These are phyloP conservation scores for Epichloe uncinata DNA, from an alignment of 2,329 filamentous ascomycete genomes.

Conservation along the genomic window DNA sequence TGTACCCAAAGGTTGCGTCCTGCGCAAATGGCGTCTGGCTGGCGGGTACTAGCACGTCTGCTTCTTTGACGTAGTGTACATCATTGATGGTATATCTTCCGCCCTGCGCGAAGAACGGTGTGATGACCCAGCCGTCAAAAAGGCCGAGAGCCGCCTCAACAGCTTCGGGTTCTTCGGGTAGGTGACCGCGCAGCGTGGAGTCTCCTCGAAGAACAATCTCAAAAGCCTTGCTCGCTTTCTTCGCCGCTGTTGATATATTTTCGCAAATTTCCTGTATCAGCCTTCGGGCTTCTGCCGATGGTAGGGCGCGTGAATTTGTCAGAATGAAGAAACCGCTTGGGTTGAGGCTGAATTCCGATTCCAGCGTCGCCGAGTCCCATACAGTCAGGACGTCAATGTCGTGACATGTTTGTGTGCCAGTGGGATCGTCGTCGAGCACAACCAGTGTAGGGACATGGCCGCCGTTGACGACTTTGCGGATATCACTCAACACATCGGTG, in stretches of 20 bases:
- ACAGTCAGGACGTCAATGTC: constrained; percentile 40
- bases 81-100: constrained; percentile 40
- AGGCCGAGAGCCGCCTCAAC: constrained; percentile 33
- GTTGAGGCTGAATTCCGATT: constrained; percentile 27
- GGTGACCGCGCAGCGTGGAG: constrained; percentile 41
- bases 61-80: constrained; percentile 44
- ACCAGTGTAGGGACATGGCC: constrained; percentile 22
- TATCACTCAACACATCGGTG: constrained; percentile 11
- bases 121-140: constrained; percentile 37
- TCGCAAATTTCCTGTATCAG: constrained; percentile 35
- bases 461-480: constrained; percentile 8
- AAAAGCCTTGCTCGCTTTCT: constrained; percentile 24
- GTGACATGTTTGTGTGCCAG: constrained; percentile 46
- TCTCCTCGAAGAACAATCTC: constrained; percentile 43
- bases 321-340: constrained; percentile 42
- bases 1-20: constrained; percentile 44
- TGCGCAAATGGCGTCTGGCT: constrained; percentile 40
- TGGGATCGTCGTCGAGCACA: constrained; percentile 41
- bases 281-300: constrained; percentile 28
- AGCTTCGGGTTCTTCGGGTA: constrained; percentile 39
- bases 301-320: constrained; percentile 43
- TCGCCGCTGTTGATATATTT: constrained; percentile 33
- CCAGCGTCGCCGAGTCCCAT: constrained; percentile 34
- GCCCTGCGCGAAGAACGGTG: constrained; percentile 44
- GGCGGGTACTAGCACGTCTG: constrained; percentile 26